Evolutionary conservation across 441 rosid genomes (phyloP).

Genomic region (Metrosideros polymorpha): DNA sequence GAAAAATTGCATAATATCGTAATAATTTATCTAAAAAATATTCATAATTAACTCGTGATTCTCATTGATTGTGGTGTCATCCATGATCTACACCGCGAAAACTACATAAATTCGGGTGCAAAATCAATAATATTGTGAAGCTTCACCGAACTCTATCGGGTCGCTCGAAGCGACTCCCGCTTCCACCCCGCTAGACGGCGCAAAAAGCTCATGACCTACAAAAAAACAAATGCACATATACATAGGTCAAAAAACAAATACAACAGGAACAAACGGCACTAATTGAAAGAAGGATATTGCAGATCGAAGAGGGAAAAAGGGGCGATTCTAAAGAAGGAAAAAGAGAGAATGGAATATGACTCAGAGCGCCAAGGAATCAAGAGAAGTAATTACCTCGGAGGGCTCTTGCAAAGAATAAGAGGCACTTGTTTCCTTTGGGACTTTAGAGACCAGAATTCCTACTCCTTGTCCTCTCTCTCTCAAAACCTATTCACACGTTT

Average conservation of each 20-base stretch:
- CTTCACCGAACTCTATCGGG: neutral
- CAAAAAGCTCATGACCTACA: constrained; percentile 51
- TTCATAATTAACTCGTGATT: neutral
- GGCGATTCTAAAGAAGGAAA: neutral
- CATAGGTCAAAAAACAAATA: neutral
- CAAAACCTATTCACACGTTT: constrained; percentile 26
- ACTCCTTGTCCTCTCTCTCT: constrained; percentile 49
- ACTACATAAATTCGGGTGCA: neutral
- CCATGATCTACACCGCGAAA: neutral
- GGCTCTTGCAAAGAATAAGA: constrained; percentile 60
- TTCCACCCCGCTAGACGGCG: constrained; percentile 44
- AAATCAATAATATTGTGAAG: neutral
- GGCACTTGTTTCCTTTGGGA: constrained; percentile 56
- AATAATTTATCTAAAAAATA: neutral
- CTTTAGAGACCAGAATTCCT: constrained; percentile 58
- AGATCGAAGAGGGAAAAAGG: accelerated
- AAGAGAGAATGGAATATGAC: neutral
- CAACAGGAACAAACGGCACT: neutral
- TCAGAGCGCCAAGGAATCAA: neutral
- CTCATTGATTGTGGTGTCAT: neutral
- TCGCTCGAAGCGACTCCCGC: constrained; percentile 1
- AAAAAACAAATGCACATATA: neutral
- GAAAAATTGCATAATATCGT: neutral
- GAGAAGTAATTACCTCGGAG: constrained; percentile 30
- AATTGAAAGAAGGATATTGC: neutral